Evolutionary conservation across 495 filamentous ascomycete species (phyloP), one percentile per base, ranked within the genome.

Genomic region (Lasiosphaeria miniovina): DNA sequence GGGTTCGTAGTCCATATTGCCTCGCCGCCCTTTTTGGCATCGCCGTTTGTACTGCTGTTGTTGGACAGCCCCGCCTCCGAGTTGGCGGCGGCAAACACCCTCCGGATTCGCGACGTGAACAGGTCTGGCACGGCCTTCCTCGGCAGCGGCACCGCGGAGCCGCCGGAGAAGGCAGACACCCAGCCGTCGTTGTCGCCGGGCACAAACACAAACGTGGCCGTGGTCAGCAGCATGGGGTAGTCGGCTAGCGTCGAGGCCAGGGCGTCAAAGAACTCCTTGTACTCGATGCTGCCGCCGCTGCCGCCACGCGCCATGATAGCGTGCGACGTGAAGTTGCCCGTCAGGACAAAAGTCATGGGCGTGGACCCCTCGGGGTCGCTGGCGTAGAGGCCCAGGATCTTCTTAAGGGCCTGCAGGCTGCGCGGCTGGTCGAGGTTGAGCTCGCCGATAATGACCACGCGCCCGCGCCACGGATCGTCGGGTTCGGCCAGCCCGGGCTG

Each of bases 181-280:
- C 94, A 98, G 10, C 92, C 91, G 69, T 98, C 94, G 70, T 96
- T 95, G 69, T 97, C 93, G 45, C 93, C 93, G 2, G 94, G 94
- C 0, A 98, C 88, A 64, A 98, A 96, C 11, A 96, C 74, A 64
- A 96, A 95, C 0, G 90, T 93, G 3, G 90, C 86, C 17, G 81
- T 76, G 38, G 87, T 85, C n/a, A 96, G 80, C 6, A 98, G 77
- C 0, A 81, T 79, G n/a, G 89, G 91, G 71, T 90, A 96, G 46
- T 98, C 91, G 7, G 89, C 79, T n/a, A 98, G 75, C 1, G 89
- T 82, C 14, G 87, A 83, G 3, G 94, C 93, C 15, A 98, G 82
- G 5, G 84, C 82, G 74, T 98, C 89, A 66, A 96, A 98, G 68
- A 86, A 86, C 71, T 97, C 95, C 72, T 96, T 96, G 73, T 96